Evolutionary conservation across 1,284 basidiomycete genomes (phyloP), one percentile per base, ranked within the genome.

Genomic region (Microstroma glucosiphilum): DNA sequence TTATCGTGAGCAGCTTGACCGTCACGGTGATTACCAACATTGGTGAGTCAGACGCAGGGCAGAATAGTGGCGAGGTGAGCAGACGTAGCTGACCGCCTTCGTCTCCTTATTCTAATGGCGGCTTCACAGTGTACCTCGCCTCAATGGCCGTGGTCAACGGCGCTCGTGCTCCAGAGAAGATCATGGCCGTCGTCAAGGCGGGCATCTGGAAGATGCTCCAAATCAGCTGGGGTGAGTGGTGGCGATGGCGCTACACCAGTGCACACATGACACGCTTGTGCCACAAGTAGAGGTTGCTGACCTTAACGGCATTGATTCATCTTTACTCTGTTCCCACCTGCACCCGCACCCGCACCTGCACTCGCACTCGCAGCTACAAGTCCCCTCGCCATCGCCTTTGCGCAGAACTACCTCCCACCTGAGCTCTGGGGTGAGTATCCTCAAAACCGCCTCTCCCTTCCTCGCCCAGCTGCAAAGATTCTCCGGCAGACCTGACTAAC

Each of bases 111-210:
- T 43, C 37, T 91, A 64, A 80, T 90, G n/a, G n/a, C n/a, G n/a
- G 60, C 85, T 89, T 21, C 40, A 46, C 63, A 83, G 83, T 83
- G 26, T 85, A 87, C 79, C 83, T 92, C 57, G 82, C 86, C 0
- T 89, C 86, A 55, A 89, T 91, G 86, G 89, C 90, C 6, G 80
- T 92, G 57, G 91, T 94, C 69, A 89, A 88, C 69, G 91, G 91
- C 49, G 89, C 89, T 13, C 85, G 84, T 69, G 85, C 86, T 1
- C 69, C 84, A 8, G 84, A 86, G 43, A 87, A 88, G 42, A 82
- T 92, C 60, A 72, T 85, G 57, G 85, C 84, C 69, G 88, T 89
- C 0, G 85, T 92, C 60, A 87, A 86, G 78, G 84, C 82, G 41
- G 88, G 88, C 40, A 90, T 91, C 82, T 84, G 87, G 79, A 81